phyloP scores from a whole-genome alignment of 2,329 filamentous ascomycete genomes.

The Niveomyces coronatus region DNA sequence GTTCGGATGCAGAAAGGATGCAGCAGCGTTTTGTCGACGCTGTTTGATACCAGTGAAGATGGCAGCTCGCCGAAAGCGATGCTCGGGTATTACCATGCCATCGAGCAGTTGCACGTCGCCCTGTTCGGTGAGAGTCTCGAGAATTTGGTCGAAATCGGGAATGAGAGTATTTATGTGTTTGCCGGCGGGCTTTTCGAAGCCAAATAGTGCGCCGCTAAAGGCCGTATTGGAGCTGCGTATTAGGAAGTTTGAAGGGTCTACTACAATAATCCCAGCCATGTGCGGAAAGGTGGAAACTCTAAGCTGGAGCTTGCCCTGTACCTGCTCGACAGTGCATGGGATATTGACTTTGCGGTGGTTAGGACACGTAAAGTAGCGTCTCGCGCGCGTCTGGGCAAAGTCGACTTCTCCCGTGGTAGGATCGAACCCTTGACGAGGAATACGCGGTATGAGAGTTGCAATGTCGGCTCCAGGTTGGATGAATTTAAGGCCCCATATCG shows the following conservation, averaged over 20 bases:
- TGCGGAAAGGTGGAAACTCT: conserved; percentile 91
- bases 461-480: conserved; percentile 62
- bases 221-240: conserved; percentile 92
- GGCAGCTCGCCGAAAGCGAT: conserved; percentile 84
- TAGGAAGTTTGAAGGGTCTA: conserved; percentile 66
- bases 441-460: conserved; percentile 65
- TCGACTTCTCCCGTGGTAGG: conserved; percentile 64
- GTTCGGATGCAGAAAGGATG: conserved; percentile 72
- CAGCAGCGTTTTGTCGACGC: conserved; percentile 66
- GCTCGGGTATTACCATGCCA: conserved; percentile 94
- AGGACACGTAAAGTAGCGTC: conserved; percentile 75
- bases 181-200: conserved; percentile 74
- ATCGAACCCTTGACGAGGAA: conserved; percentile 67
- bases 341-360: conserved; percentile 71
- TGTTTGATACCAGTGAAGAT: conserved; percentile 77
- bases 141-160: conserved; percentile 75
- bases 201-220: conserved; percentile 87
- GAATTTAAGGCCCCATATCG: conserved; percentile 73
- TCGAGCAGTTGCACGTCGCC: conserved; percentile 76
- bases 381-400: conserved; percentile 60
- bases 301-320: conserved; percentile 59
- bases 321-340: conserved; percentile 69
- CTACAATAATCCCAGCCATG: conserved; percentile 91
- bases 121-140: conserved; percentile 74
- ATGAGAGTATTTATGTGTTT: conserved; percentile 70